These are phyloP conservation scores for Cajanus cajan DNA, from an alignment of 306 rosid genomes.

Conservation along the genomic window DNA sequence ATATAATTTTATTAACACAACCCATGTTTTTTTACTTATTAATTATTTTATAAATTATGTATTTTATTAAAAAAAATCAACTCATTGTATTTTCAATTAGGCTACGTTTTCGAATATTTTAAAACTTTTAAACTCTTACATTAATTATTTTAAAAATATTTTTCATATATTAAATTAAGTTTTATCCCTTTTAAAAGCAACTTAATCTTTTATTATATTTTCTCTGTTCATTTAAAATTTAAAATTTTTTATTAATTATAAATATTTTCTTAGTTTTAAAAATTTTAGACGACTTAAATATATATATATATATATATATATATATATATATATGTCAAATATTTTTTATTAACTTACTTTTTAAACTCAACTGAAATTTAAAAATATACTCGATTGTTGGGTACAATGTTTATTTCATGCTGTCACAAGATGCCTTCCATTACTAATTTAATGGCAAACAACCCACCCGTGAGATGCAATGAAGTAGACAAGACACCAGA, in stretches of 20 bases:
- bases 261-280: neutral
- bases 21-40: neutral
- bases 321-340: too few relatives aligned
- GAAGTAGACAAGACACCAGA: neutral
- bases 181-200: neutral
- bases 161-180: neutral
- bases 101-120: neutral
- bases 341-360: neutral
- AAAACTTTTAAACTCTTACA: neutral
- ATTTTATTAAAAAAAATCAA: neutral
- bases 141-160: neutral
- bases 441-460: neutral
- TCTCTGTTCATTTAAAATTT: neutral
- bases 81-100: neutral
- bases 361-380: neutral
- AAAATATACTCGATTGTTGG: neutral
- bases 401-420: neutral
- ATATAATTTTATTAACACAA: neutral
- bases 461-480: neutral
- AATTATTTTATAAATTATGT: neutral
- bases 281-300: neutral
- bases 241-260: neutral
- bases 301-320: too few relatives aligned
- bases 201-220: neutral
- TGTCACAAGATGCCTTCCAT: neutral